Conservation (phyloP, 2,329 filamentous ascomycete species). For the Cytospora leucostoma region DNA sequence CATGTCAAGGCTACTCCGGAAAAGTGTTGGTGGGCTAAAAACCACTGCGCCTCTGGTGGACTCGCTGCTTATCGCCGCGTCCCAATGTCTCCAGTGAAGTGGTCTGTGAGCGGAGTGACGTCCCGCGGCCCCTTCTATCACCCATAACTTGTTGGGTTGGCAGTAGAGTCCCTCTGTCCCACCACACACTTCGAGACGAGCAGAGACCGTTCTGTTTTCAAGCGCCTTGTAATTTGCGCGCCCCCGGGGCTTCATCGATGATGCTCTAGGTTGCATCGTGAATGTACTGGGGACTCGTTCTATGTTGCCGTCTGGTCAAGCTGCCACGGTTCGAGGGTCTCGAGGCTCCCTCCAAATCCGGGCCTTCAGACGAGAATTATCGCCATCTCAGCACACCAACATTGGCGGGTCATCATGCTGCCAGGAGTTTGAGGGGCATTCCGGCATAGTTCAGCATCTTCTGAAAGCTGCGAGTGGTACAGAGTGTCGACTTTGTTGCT, state of each 20-base stretch:
- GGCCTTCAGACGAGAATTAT: conserved; percentile 31
- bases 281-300: conserved; percentile 50
- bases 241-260: conserved; percentile 41
- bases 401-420: not conserved
- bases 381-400: conserved; percentile 33
- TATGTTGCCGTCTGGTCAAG: conserved; percentile 45
- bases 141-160: conserved; percentile 38
- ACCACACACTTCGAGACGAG: conserved; percentile 48
- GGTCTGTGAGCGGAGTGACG: conserved; percentile 31
- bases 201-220: conserved; percentile 40
- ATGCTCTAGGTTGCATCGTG: conserved; percentile 43
- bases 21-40: conserved; percentile 28
- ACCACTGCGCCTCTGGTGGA: conserved; percentile 35
- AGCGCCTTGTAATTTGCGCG: conserved; percentile 39
- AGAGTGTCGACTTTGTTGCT: conserved; percentile 31
- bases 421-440: not conserved
- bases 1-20: conserved; percentile 23
- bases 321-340: conserved; percentile 32
- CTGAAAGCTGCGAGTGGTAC: conserved; percentile 18
- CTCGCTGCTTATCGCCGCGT: conserved; percentile 30
- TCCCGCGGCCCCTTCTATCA: conserved; percentile 1
- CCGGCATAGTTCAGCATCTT: not conserved
- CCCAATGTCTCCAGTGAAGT: conserved; percentile 29
- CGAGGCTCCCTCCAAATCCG: conserved; percentile 1
- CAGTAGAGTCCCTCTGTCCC: conserved; percentile 35